Evolutionary conservation across 768 basidiomycete species (phyloP).

Genomic region (Austroboletus eburneus): DNA sequence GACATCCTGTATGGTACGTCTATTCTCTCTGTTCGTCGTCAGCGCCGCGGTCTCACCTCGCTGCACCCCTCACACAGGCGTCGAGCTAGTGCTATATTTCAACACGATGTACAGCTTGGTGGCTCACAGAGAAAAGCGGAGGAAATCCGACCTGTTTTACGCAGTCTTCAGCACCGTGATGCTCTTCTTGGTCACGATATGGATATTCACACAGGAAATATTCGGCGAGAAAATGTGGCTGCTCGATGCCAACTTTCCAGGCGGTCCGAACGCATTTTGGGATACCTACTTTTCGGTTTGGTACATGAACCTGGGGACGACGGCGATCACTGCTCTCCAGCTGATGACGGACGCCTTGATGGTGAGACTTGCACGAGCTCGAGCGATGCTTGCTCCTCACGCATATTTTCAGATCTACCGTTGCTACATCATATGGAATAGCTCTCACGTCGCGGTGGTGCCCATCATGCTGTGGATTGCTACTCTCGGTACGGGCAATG

Average conservation of each 20-base stretch:
- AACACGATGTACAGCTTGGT: slow-evolving; percentile 8
- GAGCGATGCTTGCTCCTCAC: not conserved
- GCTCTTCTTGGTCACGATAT: slow-evolving; percentile 25
- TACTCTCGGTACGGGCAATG: slow-evolving; percentile 8
- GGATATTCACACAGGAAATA: slow-evolving; percentile 12
- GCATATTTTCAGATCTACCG: slow-evolving; percentile 32
- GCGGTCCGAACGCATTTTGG: slow-evolving; percentile 31
- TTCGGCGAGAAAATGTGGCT: slow-evolving; percentile 33
- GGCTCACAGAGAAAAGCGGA: not conserved
- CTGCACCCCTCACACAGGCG: slow-evolving; percentile 1
- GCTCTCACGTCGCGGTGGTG: not conserved
- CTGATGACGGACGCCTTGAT: slow-evolving; percentile 26
- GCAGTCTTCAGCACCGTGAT: slow-evolving; percentile 13
- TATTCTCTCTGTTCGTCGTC: not conserved
- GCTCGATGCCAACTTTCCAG: slow-evolving; percentile 27
- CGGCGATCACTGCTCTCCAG: slow-evolving; percentile 24
- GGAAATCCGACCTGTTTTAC: slow-evolving; percentile 6
- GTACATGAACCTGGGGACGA: slow-evolving; percentile 20
- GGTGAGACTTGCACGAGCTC: slow-evolving; percentile 13
- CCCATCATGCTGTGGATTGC: slow-evolving; percentile 12
- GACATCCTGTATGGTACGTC: slow-evolving; percentile 14
- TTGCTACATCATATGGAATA: slow-evolving; percentile 31
- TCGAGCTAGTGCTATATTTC: slow-evolving; percentile 15
- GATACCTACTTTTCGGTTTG: not conserved
- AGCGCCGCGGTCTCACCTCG: not conserved